Percentiles rank a stretch among this genome's conserved stretches.
These are phyloP conservation scores for Cryptosporidium meleagridis DNA, from an alignment of 169 alveolate species.

Conservation along the genomic window DNA sequence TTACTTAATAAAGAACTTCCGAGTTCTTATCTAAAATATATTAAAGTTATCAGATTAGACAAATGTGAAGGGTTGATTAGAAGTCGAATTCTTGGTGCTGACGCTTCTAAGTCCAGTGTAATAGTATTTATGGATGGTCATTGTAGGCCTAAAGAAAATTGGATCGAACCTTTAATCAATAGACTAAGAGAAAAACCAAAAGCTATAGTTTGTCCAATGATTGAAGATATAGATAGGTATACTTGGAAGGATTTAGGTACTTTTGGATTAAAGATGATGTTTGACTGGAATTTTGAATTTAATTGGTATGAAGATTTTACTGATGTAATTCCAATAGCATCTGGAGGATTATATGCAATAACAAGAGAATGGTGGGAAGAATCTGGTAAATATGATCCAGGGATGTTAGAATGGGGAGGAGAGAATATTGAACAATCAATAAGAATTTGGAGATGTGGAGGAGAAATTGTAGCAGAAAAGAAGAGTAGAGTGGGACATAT, in stretches of 20 bases:
- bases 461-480: conserved; percentile 76
- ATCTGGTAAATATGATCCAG: conserved; percentile 79
- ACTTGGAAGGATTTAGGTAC: conserved; percentile 78
- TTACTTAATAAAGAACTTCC: conserved; percentile 50
- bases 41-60: conserved; percentile 76
- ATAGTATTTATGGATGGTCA: conserved; percentile 81
- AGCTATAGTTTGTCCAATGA: conserved; percentile 79
- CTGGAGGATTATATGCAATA: conserved; percentile 78
- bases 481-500: conserved; percentile 79
- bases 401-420: conserved; percentile 80
- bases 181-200: conserved; percentile 35
- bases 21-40: not conserved
- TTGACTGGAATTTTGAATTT: conserved; percentile 81
- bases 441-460: conserved; percentile 81
- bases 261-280: conserved; percentile 76
- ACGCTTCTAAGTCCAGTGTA: conserved; percentile 72
- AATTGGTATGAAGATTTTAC: conserved; percentile 79
- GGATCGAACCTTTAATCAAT: conserved; percentile 69
- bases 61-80: conserved; percentile 79
- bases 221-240: conserved; percentile 80
- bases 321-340: conserved; percentile 73
- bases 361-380: conserved; percentile 80
- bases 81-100: conserved; percentile 78
- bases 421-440: conserved; percentile 79
- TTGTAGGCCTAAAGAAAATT: conserved; percentile 79